Percentiles rank a stretch among this genome's conserved stretches.
These are phyloP conservation scores for Rhizophora apiculata DNA, from an alignment of 345 rosid species.

Conservation along the genomic window DNA sequence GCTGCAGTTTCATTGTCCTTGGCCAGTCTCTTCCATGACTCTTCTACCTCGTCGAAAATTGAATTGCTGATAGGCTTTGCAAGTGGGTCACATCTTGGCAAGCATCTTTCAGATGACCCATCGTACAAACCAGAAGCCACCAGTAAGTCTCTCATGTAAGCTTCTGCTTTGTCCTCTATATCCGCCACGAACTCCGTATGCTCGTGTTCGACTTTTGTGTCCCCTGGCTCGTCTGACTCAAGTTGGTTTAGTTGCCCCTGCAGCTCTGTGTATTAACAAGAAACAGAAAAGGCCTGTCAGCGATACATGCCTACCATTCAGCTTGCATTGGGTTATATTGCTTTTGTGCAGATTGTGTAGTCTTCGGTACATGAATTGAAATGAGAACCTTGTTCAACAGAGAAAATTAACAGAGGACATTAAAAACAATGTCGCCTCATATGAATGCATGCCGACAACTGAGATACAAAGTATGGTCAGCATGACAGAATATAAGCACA, in stretches of 20 bases:
- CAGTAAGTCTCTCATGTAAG: slow-evolving; percentile 71
- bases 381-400: no score
- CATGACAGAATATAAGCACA: no score
- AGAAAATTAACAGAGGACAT: no score
- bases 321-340: not conserved
- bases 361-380: no score
- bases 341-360: no score
- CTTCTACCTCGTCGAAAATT: slow-evolving; percentile 63
- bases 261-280: slow-evolving; percentile 42
- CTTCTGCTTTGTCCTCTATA: slow-evolving; percentile 52
- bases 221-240: slow-evolving; percentile 39
- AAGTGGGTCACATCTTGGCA: slow-evolving; percentile 45
- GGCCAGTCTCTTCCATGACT: slow-evolving; percentile 33
- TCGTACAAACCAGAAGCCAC: slow-evolving; percentile 83
- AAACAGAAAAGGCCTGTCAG: slow-evolving; percentile 21
- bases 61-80: slow-evolving; percentile 52
- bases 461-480: no score
- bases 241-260: slow-evolving; percentile 67
- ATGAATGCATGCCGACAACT: no score
- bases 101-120: slow-evolving; percentile 39
- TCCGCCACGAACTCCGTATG: slow-evolving; percentile 36
- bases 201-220: slow-evolving; percentile 32
- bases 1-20: slow-evolving; percentile 24
- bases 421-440: no score
- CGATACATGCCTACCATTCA: slow-evolving; percentile 1